These are phyloP conservation scores for Nemania serpens DNA, from an alignment of 2,329 filamentous ascomycete genomes.

Conservation along the genomic window DNA sequence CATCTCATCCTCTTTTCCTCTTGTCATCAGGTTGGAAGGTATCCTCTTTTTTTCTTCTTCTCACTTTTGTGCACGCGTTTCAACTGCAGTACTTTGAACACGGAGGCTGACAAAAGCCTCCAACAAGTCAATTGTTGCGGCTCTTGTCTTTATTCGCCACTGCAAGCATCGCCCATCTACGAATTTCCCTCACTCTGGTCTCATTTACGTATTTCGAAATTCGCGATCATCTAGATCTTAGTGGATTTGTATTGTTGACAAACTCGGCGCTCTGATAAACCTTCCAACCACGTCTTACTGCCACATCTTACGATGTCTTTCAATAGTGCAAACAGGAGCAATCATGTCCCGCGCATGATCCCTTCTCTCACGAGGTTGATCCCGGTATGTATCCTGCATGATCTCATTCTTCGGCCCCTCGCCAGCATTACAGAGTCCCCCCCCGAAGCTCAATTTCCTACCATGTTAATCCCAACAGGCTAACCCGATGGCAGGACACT, in stretches of 20 bases:
- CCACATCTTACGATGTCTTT: conserved; percentile 15
- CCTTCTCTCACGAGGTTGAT: conserved; percentile 19
- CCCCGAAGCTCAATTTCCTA: no score
- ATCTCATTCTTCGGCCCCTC: not conserved
- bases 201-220: not conserved
- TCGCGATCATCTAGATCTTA: not conserved
- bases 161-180: not conserved
- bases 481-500: conserved; percentile 16
- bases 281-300: not conserved
- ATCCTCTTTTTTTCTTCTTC: not conserved
- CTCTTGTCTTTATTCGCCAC: not conserved
- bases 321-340: conserved; percentile 19
- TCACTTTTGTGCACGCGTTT: conserved; percentile 5
- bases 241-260: not conserved
- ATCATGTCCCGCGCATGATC: conserved; percentile 14
- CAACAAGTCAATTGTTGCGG: not conserved
- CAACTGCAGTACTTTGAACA: not conserved
- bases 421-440: no score
- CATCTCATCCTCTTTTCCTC: conserved; percentile 17
- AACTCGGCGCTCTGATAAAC: not conserved
- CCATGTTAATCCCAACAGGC: not conserved
- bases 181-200: not conserved
- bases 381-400: conserved; percentile 14
- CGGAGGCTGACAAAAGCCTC: not conserved
- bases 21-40: no score